A percentile compares a stretch with the other conserved stretches of the same genome.
Evolutionary conservation across 371 early-diverging fungal species (phyloP).

Genomic region (Apophysomyces variabilis): DNA sequence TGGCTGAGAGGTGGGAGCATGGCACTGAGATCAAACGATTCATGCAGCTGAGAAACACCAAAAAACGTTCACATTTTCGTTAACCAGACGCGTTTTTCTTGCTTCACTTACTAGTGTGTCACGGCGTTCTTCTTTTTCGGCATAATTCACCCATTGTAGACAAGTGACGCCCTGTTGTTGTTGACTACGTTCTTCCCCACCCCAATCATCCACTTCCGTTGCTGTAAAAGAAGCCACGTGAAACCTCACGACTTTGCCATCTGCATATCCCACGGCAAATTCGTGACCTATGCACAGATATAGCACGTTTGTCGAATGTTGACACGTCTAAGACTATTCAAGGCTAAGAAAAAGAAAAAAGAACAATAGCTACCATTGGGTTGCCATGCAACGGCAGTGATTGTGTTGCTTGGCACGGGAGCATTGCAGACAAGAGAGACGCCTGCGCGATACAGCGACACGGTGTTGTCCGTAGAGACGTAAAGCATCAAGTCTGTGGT

Average conservation of each 20-base stretch:
- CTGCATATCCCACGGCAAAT: slow-evolving; percentile 11
- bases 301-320: neutral
- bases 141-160: slow-evolving; percentile 13
- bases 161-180: neutral
- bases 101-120: slow-evolving; percentile 3
- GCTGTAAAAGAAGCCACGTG: neutral
- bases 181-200: neutral
- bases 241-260: slow-evolving; percentile 9
- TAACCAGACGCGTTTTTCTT: no score
- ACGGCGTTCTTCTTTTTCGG: neutral
- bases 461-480: slow-evolving; percentile 5
- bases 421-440: neutral
- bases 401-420: neutral
- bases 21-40: neutral
- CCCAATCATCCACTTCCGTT: neutral
- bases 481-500: slow-evolving; percentile 2
- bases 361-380: slow-evolving; percentile 8
- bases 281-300: slow-evolving; percentile 9
- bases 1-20: slow-evolving; percentile 2
- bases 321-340: no score
- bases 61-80: neutral
- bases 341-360: no score
- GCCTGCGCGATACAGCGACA: slow-evolving; percentile 9
- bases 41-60: neutral
- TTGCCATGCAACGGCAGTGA: slow-evolving; percentile 3